phyloP scores from a whole-genome alignment of 306 rosid genomes.

The Inga laurina region DNA sequence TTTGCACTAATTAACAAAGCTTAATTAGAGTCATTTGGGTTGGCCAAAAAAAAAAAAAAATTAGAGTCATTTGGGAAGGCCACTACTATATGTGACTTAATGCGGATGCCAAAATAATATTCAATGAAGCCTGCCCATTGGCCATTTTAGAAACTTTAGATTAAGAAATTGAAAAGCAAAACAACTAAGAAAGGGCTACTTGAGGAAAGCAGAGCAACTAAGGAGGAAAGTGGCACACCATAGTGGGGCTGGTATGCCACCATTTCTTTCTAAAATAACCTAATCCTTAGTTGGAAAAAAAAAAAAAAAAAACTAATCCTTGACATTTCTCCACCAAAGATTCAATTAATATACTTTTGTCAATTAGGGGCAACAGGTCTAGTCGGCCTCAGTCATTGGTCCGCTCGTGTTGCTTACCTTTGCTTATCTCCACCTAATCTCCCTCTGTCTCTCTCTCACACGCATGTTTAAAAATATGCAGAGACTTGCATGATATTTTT shows the following conservation, averaged over 20 bases:
- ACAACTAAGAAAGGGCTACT: not conserved
- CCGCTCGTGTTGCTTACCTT: not conserved
- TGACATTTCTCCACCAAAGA: not conserved
- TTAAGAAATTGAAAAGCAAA: not conserved
- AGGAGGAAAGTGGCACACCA: not conserved
- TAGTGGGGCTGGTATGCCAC: not conserved
- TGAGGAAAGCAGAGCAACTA: not conserved
- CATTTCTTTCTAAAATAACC: not conserved
- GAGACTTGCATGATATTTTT: not conserved
- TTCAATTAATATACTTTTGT: not conserved
- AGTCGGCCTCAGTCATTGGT: not conserved
- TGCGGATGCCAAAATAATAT: not conserved
- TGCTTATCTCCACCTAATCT: not conserved
- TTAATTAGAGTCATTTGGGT: not conserved
- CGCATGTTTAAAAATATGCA: not conserved
- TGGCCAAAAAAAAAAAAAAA: no score
- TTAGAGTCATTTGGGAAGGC: not conserved
- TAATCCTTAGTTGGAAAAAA: no score
- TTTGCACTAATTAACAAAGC: not conserved
- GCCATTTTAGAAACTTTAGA: not conserved
- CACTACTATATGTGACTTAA: not conserved
- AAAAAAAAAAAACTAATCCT: no score
- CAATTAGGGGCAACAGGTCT: not conserved
- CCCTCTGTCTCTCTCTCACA: not conserved
- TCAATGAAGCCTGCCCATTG: not conserved